These are phyloP conservation scores for Apiotrichum brassicae DNA, from an alignment of 1,284 basidiomycete genomes.

Conservation along the genomic window DNA sequence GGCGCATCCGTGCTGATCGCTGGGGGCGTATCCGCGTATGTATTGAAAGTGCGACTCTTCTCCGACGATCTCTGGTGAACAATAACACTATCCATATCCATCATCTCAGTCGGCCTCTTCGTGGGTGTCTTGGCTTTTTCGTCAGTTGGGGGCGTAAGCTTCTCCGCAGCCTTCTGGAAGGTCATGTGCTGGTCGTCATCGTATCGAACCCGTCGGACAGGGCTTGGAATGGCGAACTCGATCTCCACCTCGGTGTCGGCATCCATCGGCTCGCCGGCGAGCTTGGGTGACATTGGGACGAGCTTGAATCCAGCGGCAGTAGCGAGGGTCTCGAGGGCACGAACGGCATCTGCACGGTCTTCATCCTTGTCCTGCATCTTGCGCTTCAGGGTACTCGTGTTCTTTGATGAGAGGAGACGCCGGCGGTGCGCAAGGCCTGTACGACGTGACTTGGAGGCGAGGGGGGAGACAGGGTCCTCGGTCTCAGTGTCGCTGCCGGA, in stretches of 20 bases:
- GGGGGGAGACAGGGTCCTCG: neutral
- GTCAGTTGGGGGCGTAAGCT: neutral
- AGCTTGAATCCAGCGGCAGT: neutral
- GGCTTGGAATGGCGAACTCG: neutral
- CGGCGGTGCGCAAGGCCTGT: neutral
- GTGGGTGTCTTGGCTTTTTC: neutral
- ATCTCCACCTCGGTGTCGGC: neutral
- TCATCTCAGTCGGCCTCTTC: neutral
- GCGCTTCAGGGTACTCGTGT: too few relatives aligned
- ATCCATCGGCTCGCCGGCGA: neutral
- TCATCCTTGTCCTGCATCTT: neutral
- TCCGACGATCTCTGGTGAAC: too few relatives aligned
- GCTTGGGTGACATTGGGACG: neutral
- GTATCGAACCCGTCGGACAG: neutral
- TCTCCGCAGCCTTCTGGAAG: neutral
- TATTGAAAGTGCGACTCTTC: too few relatives aligned
- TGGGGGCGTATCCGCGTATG: too few relatives aligned
- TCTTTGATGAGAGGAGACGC: neutral
- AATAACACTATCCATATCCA: too few relatives aligned
- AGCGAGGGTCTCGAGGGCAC: neutral
- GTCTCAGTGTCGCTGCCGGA: neutral
- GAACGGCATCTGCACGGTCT: neutral
- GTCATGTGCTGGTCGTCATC: neutral
- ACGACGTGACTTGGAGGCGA: slow-evolving; percentile 2
- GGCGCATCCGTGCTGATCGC: too few relatives aligned